Evolutionary conservation across 2,329 filamentous ascomycete species (phyloP).

Genomic region (Aspergillus sojae): DNA sequence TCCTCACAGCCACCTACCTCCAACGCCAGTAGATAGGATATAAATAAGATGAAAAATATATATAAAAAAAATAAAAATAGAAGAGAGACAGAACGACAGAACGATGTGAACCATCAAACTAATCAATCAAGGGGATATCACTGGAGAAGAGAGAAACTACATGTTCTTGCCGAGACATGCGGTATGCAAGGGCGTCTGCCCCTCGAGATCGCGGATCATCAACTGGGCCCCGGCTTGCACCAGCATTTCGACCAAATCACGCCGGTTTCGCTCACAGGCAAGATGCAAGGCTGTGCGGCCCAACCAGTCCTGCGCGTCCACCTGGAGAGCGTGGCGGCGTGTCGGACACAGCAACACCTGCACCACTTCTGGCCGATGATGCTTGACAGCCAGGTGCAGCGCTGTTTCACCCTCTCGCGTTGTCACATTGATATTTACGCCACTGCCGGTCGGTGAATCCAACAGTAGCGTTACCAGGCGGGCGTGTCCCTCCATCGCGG

Average conservation of each 20-base stretch:
- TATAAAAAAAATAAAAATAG: background rate
- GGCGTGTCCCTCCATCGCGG: constrained; percentile 9
- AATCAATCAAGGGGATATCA: background rate
- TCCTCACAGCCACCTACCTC: background rate
- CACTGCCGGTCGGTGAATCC: background rate
- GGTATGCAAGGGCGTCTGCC: constrained; percentile 10
- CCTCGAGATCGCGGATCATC: constrained; percentile 14
- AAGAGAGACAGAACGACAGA: background rate
- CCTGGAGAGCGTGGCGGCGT: background rate
- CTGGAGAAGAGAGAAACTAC: background rate
- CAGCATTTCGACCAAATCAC: constrained; percentile 12
- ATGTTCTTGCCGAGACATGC: constrained; percentile 9
- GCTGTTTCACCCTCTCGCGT: constrained; percentile 10
- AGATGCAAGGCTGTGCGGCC: background rate
- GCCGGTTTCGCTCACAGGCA: constrained; percentile 5
- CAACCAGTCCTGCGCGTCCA: background rate
- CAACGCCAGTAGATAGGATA: background rate
- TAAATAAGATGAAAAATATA: background rate
- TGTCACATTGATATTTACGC: constrained; percentile 5
- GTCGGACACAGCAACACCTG: background rate
- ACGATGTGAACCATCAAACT: background rate
- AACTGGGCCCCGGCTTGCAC: constrained; percentile 13
- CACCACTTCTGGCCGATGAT: background rate
- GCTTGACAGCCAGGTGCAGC: constrained; percentile 11
- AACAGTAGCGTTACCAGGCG: constrained; percentile 1